Base-by-base conservation (phyloP, 2,329 filamentous ascomycete species). In the Phialophora tarda region DNA sequence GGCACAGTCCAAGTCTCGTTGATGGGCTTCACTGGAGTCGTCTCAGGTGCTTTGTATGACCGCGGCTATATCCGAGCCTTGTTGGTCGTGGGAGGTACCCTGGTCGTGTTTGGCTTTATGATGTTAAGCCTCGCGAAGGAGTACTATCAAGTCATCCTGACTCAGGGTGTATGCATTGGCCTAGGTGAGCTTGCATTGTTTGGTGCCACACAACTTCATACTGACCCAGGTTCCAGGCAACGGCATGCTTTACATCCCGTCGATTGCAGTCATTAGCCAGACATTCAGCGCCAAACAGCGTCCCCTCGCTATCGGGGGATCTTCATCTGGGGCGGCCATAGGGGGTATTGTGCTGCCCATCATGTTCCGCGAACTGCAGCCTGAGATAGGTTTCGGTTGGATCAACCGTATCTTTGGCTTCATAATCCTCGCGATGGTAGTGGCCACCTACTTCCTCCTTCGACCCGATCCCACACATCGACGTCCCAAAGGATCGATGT, bases 371-470 rank as follows among this genome's bases (percentile, higher is more conserved):
- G 73, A 73, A 69, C 76, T 85, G 4, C 80, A 84, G 69, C 77
- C 78, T 10, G 72, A 73, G n/a, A 72, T 86, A 12, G 85, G 85
- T 0, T 88, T 87, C 65, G 78, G 79, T 14, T 88, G 86, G 86
- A 81, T 85, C 34, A 57, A 59, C 24, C 62, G 66, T 17, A 56
- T 68, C 17, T 53, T 65, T 28, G 66, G 57, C 23, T 68, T 68
- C 53, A 55, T 68, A 3, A 32, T 59, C 7, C 58, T 68, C 14
- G 55, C 44, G 24, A 64, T 63, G 61, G 28, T 48, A 1, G 28
- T 63, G 12, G 61, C 61, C 11, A 28, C 61, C 6, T 63, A 57
- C 41, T 41, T 63, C 30, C 54, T 63, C 21, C 61, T 63, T 17
- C 61, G 54, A 21, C 61, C 61, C 11, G 54, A 59, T 48, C 61